Evolutionary conservation across 345 rosid species (phyloP).

Genomic region (Arabis hirsuta): DNA sequence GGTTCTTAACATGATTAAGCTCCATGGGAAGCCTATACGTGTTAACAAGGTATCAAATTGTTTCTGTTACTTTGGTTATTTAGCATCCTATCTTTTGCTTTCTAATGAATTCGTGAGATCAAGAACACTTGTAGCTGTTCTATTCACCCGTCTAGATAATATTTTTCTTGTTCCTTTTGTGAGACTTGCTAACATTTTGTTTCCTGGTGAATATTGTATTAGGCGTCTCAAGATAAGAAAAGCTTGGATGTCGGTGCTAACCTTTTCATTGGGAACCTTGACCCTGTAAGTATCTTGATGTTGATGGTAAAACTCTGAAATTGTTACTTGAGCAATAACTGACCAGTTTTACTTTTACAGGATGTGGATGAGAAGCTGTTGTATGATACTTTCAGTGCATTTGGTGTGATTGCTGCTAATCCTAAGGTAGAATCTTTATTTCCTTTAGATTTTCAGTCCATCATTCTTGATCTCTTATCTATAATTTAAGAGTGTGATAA

Average conservation of each 20-base stretch:
- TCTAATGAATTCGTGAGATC: neutral
- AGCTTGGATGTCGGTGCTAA: slow-evolving; percentile 98
- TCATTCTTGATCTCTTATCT: neutral
- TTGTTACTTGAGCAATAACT: slow-evolving; percentile 17
- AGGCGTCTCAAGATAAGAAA: slow-evolving; percentile 99
- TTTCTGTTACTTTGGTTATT: neutral
- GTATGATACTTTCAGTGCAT: slow-evolving; percentile 97
- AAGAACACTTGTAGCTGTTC: neutral
- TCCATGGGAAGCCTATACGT: slow-evolving; percentile 91
- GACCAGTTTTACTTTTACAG: slow-evolving; percentile 48
- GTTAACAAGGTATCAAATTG: slow-evolving; percentile 77
- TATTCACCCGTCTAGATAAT: too few species aligned
- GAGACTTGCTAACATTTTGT: slow-evolving; percentile 19
- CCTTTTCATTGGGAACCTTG: slow-evolving; percentile 96
- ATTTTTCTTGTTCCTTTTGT: too few species aligned
- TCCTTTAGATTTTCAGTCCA: neutral
- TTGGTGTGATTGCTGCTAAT: slow-evolving; percentile 94
- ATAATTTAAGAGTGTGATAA: neutral
- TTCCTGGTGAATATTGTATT: slow-evolving; percentile 26
- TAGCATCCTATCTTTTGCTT: neutral
- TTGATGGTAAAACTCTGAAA: neutral
- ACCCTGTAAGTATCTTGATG: slow-evolving; percentile 65
- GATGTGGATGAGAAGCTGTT: slow-evolving; percentile 98
- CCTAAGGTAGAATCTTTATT: slow-evolving; percentile 68
- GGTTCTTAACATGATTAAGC: slow-evolving; percentile 97